Percentiles rank a stretch among this genome's conserved stretches.
These are phyloP conservation scores for Hypsizygus ulmarius DNA, from an alignment of 1,284 basidiomycete genomes.

Conservation along the genomic window DNA sequence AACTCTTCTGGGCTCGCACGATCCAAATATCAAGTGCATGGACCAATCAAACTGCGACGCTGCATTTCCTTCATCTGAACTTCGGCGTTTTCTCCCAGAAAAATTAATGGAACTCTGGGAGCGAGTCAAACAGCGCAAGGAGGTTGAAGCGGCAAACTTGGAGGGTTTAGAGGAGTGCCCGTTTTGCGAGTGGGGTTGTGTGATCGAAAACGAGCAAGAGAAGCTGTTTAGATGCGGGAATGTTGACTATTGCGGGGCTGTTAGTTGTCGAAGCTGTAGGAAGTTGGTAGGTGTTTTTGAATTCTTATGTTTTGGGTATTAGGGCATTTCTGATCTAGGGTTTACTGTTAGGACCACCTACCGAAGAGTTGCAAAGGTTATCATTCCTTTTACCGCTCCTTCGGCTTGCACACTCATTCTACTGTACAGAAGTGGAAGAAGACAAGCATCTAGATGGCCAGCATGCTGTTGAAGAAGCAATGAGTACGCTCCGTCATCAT, in stretches of 20 bases:
- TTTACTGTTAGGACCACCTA: conserved; percentile 64
- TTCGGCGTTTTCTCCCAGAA: conserved; percentile 56
- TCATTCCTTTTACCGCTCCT: conserved; percentile 7
- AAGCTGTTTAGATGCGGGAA: conserved; percentile 79
- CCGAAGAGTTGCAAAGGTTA: conserved; percentile 82
- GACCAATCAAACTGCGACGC: conserved; percentile 72
- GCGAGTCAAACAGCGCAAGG: conserved; percentile 73
- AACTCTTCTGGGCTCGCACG: conserved; percentile 48
- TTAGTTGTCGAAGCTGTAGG: conserved; percentile 79
- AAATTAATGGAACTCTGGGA: conserved; percentile 72
- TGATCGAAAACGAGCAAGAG: conserved; percentile 77
- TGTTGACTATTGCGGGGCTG: conserved; percentile 60
- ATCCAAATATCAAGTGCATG: conserved; percentile 71
- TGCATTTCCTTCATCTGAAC: conserved; percentile 65
- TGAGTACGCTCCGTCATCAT: conserved; percentile 54
- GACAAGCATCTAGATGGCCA: conserved; percentile 71
- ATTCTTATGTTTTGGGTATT: neutral
- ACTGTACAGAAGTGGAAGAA: conserved; percentile 57
- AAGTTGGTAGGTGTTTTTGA: conserved; percentile 49
- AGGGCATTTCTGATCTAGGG: conserved; percentile 2
- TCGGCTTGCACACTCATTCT: conserved; percentile 2
- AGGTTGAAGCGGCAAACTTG: conserved; percentile 70
- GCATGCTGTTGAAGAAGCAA: conserved; percentile 84
- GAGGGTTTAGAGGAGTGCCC: conserved; percentile 83
- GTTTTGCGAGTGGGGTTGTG: conserved; percentile 79